phyloP scores from a whole-genome alignment of 108 stramenopile genomes.

The Skeletonema grethae region DNA sequence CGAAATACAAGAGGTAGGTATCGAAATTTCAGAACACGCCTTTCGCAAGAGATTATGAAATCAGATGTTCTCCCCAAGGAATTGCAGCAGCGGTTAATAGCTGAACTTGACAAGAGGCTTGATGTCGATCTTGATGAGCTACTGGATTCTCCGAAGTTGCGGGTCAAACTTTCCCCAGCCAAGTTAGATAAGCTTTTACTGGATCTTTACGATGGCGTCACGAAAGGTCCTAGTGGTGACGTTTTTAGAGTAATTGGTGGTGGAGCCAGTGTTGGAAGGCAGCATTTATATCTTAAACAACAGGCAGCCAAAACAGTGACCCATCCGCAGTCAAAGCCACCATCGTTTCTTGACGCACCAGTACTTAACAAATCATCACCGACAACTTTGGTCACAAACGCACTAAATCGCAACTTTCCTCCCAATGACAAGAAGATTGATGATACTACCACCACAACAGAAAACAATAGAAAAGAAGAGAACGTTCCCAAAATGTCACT shows the following conservation, averaged over 20 bases:
- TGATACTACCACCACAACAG: not conserved
- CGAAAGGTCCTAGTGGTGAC: slow-evolving; percentile 73
- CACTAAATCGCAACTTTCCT: slow-evolving; percentile 40
- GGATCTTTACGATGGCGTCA: slow-evolving; percentile 71
- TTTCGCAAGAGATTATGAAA: slow-evolving; percentile 73
- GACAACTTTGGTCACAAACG: slow-evolving; percentile 31
- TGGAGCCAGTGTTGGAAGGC: slow-evolving; percentile 73
- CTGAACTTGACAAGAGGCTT: slow-evolving; percentile 79
- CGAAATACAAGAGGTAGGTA: slow-evolving; percentile 58
- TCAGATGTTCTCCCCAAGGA: slow-evolving; percentile 73
- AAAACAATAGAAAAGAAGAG: slow-evolving; percentile 16
- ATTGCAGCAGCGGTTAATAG: slow-evolving; percentile 58
- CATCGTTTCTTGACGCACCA: not conserved
- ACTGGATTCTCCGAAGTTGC: slow-evolving; percentile 71
- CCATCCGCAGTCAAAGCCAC: slow-evolving; percentile 12
- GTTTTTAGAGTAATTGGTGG: slow-evolving; percentile 78
- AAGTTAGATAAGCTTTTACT: slow-evolving; percentile 81
- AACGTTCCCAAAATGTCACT: slow-evolving; percentile 41
- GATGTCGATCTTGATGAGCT: slow-evolving; percentile 81
- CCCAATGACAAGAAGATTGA: not conserved
- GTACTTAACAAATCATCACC: slow-evolving; percentile 18
- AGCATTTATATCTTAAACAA: slow-evolving; percentile 72
- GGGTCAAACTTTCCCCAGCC: slow-evolving; percentile 82
- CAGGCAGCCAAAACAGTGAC: slow-evolving; percentile 36
- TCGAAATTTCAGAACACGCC: slow-evolving; percentile 62